Percentiles rank a stretch among this genome's conserved stretches.
phyloP scores from a whole-genome alignment of 1,284 basidiomycete genomes.

The Sporisorium scitamineum region DNA sequence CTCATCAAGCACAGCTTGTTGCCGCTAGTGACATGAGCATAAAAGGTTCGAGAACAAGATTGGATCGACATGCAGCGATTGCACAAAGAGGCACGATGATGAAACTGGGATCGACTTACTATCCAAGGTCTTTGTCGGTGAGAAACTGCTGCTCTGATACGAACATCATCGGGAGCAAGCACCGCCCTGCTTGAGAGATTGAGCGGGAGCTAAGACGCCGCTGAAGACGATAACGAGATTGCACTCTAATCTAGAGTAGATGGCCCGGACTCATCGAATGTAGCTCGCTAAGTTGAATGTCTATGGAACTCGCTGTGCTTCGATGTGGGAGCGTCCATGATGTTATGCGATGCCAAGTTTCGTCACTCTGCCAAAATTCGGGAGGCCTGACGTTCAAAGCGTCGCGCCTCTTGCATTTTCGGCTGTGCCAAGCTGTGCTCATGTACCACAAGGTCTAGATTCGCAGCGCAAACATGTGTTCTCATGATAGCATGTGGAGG shows the following conservation, averaged over 20 bases:
- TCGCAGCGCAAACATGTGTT: neutral
- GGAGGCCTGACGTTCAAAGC: neutral
- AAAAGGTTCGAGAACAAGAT: neutral
- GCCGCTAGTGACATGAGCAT: no score
- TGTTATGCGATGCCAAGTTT: slow-evolving; percentile 13
- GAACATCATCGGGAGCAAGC: neutral
- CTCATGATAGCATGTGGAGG: slow-evolving; percentile 28
- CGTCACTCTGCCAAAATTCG: slow-evolving; percentile 16
- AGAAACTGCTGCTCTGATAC: neutral
- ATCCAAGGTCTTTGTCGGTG: neutral
- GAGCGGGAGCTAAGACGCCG: neutral
- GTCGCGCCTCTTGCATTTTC: neutral
- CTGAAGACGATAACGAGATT: neutral
- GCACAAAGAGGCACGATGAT: neutral
- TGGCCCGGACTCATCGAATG: neutral
- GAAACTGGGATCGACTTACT: neutral
- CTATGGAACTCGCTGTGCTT: neutral
- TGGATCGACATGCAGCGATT: neutral
- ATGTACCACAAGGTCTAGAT: neutral
- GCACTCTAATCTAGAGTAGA: neutral
- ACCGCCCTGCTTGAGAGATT: neutral
- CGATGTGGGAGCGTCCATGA: no score
- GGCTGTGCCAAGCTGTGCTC: slow-evolving; percentile 3
- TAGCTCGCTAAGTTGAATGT: neutral
- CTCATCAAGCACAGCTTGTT: neutral